Conservation (phyloP, 1,284 basidiomycete genomes). For the Papiliotrema fonsecae region DNA sequence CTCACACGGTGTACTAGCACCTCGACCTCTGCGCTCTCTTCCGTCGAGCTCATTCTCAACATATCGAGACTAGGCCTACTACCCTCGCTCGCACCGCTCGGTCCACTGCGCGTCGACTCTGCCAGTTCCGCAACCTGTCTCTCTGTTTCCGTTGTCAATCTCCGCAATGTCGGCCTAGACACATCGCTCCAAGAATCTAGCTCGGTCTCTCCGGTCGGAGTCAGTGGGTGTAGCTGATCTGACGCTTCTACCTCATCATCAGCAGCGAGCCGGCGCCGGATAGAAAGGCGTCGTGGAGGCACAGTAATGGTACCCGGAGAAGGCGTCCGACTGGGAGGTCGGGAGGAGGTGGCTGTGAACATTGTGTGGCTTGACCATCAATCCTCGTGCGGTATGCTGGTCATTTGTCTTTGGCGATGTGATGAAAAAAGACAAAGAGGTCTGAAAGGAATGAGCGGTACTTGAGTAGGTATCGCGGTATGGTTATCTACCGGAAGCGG, state of each 20-base stretch:
- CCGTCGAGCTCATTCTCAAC: constrained; percentile 23
- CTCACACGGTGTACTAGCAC: constrained; percentile 50
- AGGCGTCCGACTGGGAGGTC: no score
- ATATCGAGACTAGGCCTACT: constrained; percentile 27
- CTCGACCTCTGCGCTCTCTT: constrained; percentile 35
- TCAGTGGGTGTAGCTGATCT: not conserved
- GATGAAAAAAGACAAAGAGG: no score
- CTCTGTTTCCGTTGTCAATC: constrained; percentile 39
- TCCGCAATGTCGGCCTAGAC: constrained; percentile 1
- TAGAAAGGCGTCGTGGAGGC: not conserved
- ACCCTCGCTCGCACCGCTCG: constrained; percentile 11
- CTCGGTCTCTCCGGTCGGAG: not conserved
- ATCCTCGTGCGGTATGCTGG: no score
- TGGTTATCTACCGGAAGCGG: no score
- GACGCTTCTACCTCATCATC: not conserved
- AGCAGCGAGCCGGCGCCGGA: no score
- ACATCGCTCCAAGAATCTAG: constrained; percentile 1
- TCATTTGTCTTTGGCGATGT: no score
- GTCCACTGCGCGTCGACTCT: constrained; percentile 21
- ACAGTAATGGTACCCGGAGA: not conserved
- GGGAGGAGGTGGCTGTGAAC: no score
- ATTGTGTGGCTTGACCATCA: no score
- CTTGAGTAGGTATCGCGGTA: no score
- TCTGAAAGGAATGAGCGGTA: no score
- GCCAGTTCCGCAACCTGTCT: constrained; percentile 32